These are phyloP conservation scores for Phytophthora melonis DNA, from an alignment of 352 stramenopile species.

Conservation along the genomic window DNA sequence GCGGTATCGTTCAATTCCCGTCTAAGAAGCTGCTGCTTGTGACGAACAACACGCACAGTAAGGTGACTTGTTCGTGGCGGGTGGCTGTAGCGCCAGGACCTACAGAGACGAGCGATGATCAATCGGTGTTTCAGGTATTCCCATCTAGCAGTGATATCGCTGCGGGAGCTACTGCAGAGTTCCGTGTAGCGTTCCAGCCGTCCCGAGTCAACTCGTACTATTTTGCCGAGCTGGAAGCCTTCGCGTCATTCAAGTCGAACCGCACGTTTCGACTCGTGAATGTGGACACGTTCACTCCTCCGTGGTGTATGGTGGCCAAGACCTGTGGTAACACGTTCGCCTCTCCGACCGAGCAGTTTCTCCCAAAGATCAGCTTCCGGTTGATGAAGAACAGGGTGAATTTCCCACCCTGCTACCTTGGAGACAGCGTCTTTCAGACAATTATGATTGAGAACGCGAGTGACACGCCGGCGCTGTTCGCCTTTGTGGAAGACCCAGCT, in stretches of 20 bases:
- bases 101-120: conserved; percentile 11
- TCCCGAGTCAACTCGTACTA: conserved; percentile 87
- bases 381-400: conserved; percentile 63
- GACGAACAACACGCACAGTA: conserved; percentile 89
- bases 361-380: conserved; percentile 84
- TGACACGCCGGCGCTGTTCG: conserved; percentile 91
- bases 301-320: conserved; percentile 86
- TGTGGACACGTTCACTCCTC: conserved; percentile 91
- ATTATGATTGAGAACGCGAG: conserved; percentile 88
- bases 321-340: conserved; percentile 91
- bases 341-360: conserved; percentile 84
- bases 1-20: conserved; percentile 59
- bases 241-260: conserved; percentile 93
- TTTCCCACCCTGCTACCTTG: conserved; percentile 91
- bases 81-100: conserved; percentile 48
- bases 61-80: conserved; percentile 84
- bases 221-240: conserved; percentile 90
- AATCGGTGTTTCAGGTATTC: conserved; percentile 75
- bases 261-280: conserved; percentile 95
- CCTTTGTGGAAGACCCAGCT: conserved; percentile 71
- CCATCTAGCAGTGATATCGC: conserved; percentile 83
- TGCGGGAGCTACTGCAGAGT: conserved; percentile 76
- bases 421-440: conserved; percentile 92
- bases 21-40: conserved; percentile 82
- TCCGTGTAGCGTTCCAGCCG: conserved; percentile 88